These are phyloP conservation scores for Incumbomyces lentus DNA, from an alignment of 2,329 filamentous ascomycete genomes.

Conservation along the genomic window DNA sequence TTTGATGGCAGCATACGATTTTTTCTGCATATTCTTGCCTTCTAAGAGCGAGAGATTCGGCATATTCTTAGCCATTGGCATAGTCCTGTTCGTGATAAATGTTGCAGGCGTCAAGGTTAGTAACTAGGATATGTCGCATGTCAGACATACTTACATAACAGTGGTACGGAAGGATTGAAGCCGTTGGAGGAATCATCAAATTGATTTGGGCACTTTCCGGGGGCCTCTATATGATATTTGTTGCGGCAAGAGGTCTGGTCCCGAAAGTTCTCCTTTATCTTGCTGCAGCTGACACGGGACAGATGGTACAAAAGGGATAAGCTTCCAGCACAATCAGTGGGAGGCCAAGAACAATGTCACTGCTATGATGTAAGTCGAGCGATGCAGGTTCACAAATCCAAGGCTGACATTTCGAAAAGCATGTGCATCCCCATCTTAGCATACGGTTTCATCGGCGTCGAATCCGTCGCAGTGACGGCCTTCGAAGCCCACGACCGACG, in stretches of 20 bases:
- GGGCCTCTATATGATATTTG: constrained; percentile 16
- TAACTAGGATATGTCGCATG: neutral
- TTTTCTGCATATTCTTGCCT: constrained; percentile 16
- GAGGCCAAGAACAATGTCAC: constrained; percentile 20
- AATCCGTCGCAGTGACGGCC: constrained; percentile 26
- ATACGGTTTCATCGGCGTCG: constrained; percentile 27
- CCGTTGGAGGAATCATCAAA: constrained; percentile 20
- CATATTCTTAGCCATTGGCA: neutral
- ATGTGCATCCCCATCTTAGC: constrained; percentile 25
- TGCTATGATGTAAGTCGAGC: constrained; percentile 21
- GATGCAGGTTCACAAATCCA: neutral
- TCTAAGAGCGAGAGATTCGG: neutral
- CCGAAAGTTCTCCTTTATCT: neutral
- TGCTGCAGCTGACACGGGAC: constrained; percentile 8
- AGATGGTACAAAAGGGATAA: neutral
- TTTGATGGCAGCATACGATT: constrained; percentile 21
- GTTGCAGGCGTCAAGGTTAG: neutral
- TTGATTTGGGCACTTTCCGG: constrained; percentile 16
- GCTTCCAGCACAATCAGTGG: constrained; percentile 14
- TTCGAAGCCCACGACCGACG: constrained; percentile 24
- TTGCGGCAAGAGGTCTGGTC: constrained; percentile 20
- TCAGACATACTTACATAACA: neutral
- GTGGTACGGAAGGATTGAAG: constrained; percentile 20
- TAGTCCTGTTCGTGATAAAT: neutral
- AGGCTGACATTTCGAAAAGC: constrained; percentile 5